Evolutionary conservation across 2,329 filamentous ascomycete species (phyloP), one percentile per base, ranked within the genome.

Genomic region (Tricladium varicosporioides): DNA sequence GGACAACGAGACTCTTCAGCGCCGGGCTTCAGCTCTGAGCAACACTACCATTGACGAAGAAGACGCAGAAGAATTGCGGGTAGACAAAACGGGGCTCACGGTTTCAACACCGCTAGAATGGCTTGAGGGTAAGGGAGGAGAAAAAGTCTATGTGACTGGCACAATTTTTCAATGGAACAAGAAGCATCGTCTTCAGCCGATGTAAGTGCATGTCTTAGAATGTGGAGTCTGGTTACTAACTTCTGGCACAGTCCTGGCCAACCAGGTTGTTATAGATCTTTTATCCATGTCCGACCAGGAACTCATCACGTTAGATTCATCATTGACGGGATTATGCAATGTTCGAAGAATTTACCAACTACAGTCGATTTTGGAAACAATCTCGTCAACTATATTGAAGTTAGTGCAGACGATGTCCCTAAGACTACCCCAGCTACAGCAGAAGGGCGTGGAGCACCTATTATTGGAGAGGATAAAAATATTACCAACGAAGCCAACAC

Each of bases 301-400:
- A 99, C 94, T 5, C 93, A 99, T 72, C 94, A 99, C 76, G 81
- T 99, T 68, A 93, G 95, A 70, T 99, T 97, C 75, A 82, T 99
- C 64, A 92, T 97, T 51, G 93, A 97, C 74, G 90, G 89, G 57
- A 87, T 93, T 69, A 96, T 97, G 91, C 84, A 88, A 70, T 94
- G 92, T 13, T 94, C 91, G 14, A 86, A 89, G 59, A 85, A 89
- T 62, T 80, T 97, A 54, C 93, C 94, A 13, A 97, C 94, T 0
- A 96, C 94, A 1, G 94, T 99, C 57, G 94, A 99, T 72, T 97
- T 95, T 72, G 95, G 92, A 63, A 97, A 97, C 76, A 96, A 96
- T 70, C 80, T 99, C 15, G 93, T 99, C 74, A 99, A 99, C 75
- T 99, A 97, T 72, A 91, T 99, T 69, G 94, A 99, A 76, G 89